These are phyloP conservation scores for Keqinozyma sinolaborantium DNA, from an alignment of 1,139 yeast genomes.

Conservation along the genomic window DNA sequence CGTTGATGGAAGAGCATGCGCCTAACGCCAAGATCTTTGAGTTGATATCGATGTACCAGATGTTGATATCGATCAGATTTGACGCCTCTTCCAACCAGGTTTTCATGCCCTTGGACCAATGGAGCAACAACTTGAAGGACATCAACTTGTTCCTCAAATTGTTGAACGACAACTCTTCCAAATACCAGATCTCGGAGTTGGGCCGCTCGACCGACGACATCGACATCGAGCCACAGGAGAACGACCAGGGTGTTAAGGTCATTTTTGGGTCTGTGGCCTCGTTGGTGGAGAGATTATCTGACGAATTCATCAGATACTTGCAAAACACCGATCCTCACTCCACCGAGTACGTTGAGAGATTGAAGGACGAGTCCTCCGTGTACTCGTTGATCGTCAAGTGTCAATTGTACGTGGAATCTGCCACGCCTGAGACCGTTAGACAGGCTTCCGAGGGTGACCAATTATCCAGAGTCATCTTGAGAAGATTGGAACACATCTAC, in stretches of 20 bases:
- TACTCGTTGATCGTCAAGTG: constrained; percentile 79
- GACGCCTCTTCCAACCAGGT: constrained; percentile 69
- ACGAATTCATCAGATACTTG: constrained; percentile 85
- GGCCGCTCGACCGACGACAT: constrained; percentile 78
- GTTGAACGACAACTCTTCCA: constrained; percentile 56
- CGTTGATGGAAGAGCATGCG: constrained; percentile 41
- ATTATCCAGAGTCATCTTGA: constrained; percentile 71
- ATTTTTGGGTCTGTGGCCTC: constrained; percentile 85
- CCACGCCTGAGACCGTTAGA: constrained; percentile 45
- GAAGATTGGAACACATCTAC: constrained; percentile 90
- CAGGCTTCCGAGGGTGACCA: constrained; percentile 47
- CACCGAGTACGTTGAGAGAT: constrained; percentile 85
- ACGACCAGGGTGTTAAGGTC: constrained; percentile 62
- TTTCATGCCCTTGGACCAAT: constrained; percentile 76
- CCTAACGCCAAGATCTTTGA: constrained; percentile 54
- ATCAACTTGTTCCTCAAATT: constrained; percentile 60
- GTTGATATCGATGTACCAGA: constrained; percentile 70
- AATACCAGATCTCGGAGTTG: constrained; percentile 72
- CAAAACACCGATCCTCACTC: constrained; percentile 94
- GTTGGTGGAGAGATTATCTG: constrained; percentile 89
- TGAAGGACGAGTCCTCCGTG: constrained; percentile 79
- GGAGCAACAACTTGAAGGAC: constrained; percentile 71
- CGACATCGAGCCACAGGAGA: constrained; percentile 71
- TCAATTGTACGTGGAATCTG: constrained; percentile 77
- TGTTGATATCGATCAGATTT: constrained; percentile 84